Base-by-base conservation (phyloP, 2,329 filamentous ascomycete genomes). In the Cercospora zeae-maydis region DNA sequence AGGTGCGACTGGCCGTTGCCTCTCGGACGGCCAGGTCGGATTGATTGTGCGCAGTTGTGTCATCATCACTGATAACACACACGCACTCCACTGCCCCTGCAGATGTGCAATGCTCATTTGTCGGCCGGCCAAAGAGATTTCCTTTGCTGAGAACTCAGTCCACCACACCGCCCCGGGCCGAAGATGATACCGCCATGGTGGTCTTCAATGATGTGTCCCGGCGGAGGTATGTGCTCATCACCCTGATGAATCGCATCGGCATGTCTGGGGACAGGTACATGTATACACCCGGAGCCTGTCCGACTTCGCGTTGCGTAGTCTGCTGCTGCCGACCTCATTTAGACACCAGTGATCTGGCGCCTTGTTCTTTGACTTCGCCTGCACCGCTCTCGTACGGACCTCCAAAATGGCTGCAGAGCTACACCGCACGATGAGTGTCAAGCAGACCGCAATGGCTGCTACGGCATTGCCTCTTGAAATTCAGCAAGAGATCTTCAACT, bases 401-500 rank as follows among this genome's bases (percentile, higher is more conserved):
- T 39, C n/a, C 10, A 59, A n/a, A 39, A 64, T 65, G 56, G 34
- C 59, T 30, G 45, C 19, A 30, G 53, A 59, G 11, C 53, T 69
- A 39, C 58, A 69, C 36, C 67, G 65, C 54, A 56, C 58, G 27
- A 42, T 63, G 31, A 67, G 64, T 54, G 63, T 65, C 11, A 51
- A 53, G 27, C 67, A 69, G 59, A 65, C 65, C 14, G 61, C 61
- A 6, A 63, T 53, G 51, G 65, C 70, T 51, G 68, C 70, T 5
- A 71, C 70, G 10, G 62, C 65, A 53, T 67, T 75, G 4, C 74
- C 73, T 36, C 63, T 75, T 11, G 74, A 75, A 59, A 64, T 75
- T 34, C 74, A 74, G 56, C 74, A 75, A 64, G 73, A 74, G 24
- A 63, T 75, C 57, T 75, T 73, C 66, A 61, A 66, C 27, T 70